Percentiles rank a stretch among this genome's conserved stretches.
Evolutionary conservation across 1,139 yeast species (phyloP).

Genomic region (Saccharomyces hybrid): DNA sequence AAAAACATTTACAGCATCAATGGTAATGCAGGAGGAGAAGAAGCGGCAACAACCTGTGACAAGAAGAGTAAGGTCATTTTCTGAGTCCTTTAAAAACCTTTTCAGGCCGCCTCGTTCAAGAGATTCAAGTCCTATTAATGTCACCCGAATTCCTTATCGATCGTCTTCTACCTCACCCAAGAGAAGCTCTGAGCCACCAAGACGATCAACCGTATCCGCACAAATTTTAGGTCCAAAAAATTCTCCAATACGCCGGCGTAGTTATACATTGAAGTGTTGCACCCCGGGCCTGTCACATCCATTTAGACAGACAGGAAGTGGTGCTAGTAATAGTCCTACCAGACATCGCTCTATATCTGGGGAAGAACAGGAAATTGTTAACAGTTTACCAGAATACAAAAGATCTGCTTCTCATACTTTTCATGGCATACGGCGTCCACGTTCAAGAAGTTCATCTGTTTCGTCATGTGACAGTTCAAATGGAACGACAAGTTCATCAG

Average conservation of each 20-base stretch:
- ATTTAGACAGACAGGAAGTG: neutral
- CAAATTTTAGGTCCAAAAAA: neutral
- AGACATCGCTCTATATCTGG: neutral
- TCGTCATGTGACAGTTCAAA: neutral
- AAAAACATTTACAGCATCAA: neutral
- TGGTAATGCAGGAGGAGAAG: neutral
- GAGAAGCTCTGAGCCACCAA: neutral
- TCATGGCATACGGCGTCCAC: neutral
- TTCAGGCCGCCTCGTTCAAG: constrained; percentile 7
- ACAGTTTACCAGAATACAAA: neutral
- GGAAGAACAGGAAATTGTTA: neutral
- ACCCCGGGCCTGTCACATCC: neutral
- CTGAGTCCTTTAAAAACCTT: constrained; percentile 12
- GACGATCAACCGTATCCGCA: neutral
- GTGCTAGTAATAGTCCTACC: neutral
- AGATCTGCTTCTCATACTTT: neutral
- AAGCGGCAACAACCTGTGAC: neutral
- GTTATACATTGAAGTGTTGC: neutral
- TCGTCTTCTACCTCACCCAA: neutral
- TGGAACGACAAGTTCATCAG: neutral
- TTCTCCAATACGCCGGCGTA: neutral
- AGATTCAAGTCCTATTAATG: neutral
- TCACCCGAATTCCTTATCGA: neutral
- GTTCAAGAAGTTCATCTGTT: neutral
- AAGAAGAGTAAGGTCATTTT: constrained; percentile 7